Evolutionary conservation across 441 rosid species (phyloP), one percentile per base, ranked within the genome.

Genomic region (Gossypium trilobum): DNA sequence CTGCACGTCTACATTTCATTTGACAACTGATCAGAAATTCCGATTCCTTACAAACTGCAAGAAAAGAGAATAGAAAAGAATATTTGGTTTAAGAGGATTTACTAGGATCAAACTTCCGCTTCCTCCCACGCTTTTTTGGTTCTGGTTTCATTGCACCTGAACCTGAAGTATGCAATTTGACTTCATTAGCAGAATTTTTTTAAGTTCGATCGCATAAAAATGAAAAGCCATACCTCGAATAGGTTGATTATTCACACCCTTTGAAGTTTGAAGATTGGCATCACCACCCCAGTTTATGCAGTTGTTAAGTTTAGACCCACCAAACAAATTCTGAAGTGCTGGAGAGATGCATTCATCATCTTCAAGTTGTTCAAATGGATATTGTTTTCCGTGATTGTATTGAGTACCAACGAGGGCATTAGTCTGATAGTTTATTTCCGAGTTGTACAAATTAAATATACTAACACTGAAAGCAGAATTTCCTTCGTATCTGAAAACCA

Each of bases 401-500:
- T 80, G 79, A 65, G 73, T 74, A 77, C 80, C 78, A 73, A 81
- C 59, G 8, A 79, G 77, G 76, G 80, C 70, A 48, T 79, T 87
- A 27, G 94, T 81, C 61, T 89, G 97, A 81, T 92, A 91, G 70
- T 87, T 88, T 79, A 92, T 89, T 84, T 95, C 99, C 4, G 97
- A 89, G 17, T 83, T 78, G 25, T 95, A 76, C 81, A 92, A 81
- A 75, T 95, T 95, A 85, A 86, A 95, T 42, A 95, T 91, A 78
- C 80, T 88, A 80, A 95, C 96, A 59, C 84, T 89, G 72, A 95
- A 95, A 70, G 88, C 84, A 31, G 96, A 88, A 75, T 81, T 82
- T 10, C 97, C 99, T 82, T 95, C 96, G 27, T 91, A 95, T 92
- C 93, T 87, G 85, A 95, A 95, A 73, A 92, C 81, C 79, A 95